Percentiles rank a stretch among this genome's conserved stretches.
Evolutionary conservation across 108 stramenopile species (phyloP).

Genomic region (Stephanodiscus triporus): DNA sequence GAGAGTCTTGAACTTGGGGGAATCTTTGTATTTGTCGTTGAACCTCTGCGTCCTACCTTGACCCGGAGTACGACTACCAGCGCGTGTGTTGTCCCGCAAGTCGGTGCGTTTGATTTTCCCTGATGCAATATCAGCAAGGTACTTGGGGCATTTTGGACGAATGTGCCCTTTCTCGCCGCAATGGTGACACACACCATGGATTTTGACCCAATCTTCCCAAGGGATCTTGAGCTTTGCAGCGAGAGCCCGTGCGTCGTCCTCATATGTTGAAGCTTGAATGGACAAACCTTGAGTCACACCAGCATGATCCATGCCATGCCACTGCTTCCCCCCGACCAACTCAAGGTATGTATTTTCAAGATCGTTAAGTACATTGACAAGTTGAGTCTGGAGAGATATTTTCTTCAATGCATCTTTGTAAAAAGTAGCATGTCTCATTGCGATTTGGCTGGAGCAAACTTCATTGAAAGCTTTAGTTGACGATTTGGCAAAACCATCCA

Average conservation of each 20-base stretch:
- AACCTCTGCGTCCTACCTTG: no score
- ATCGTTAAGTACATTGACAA: neutral
- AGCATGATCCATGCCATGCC: neutral
- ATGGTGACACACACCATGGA: neutral
- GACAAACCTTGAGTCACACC: neutral
- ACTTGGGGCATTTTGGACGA: neutral
- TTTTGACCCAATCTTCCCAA: conserved; percentile 1
- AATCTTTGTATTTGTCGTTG: no score
- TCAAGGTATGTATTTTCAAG: neutral
- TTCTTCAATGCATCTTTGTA: no score
- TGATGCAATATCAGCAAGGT: neutral
- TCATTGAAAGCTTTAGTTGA: no score
- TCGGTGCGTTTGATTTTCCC: neutral
- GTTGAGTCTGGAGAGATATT: neutral
- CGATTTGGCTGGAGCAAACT: no score
- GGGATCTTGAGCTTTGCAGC: neutral
- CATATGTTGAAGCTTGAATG: no score
- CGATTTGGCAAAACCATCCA: no score
- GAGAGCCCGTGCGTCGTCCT: no score
- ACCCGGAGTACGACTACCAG: neutral
- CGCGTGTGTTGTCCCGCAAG: neutral
- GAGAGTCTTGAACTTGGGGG: no score
- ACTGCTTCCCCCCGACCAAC: neutral
- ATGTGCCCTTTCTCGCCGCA: no score
- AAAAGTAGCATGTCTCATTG: no score